A percentile compares a stretch with the other conserved stretches of the same genome.
These are phyloP conservation scores for Moniliophthora roreri DNA, from an alignment of 1,284 basidiomycete species.

Conservation along the genomic window DNA sequence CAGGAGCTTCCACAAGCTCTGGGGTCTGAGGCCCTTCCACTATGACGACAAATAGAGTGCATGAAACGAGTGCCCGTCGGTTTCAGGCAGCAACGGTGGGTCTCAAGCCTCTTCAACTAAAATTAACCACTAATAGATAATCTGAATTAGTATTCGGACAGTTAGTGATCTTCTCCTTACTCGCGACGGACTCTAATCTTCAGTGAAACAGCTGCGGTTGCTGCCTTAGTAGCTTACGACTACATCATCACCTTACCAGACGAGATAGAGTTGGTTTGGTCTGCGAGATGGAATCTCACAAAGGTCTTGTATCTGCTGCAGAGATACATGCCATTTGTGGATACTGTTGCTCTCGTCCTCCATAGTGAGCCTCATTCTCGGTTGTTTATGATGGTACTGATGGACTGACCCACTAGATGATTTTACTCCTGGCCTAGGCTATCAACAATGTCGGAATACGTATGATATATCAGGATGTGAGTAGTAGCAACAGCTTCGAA, in stretches of 20 bases:
- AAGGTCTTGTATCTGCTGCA: background rate
- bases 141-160: background rate
- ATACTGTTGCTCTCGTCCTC: background rate
- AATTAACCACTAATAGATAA: no score
- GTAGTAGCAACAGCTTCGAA: background rate
- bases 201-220: background rate
- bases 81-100: no score
- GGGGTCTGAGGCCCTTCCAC: no score
- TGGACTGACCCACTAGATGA: background rate
- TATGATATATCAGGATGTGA: conserved; percentile 8
- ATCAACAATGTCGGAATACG: background rate
- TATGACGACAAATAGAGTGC: no score
- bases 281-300: background rate
- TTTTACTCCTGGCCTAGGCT: background rate
- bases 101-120: no score
- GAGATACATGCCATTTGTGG: background rate
- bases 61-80: no score
- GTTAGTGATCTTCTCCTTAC: background rate
- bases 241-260: background rate
- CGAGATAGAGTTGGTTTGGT: background rate
- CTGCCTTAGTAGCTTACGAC: background rate
- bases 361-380: background rate
- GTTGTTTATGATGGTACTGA: background rate
- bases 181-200: background rate
- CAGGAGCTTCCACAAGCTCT: no score